phyloP scores from a whole-genome alignment of 1,284 basidiomycete genomes.

The Marasmius sp. region DNA sequence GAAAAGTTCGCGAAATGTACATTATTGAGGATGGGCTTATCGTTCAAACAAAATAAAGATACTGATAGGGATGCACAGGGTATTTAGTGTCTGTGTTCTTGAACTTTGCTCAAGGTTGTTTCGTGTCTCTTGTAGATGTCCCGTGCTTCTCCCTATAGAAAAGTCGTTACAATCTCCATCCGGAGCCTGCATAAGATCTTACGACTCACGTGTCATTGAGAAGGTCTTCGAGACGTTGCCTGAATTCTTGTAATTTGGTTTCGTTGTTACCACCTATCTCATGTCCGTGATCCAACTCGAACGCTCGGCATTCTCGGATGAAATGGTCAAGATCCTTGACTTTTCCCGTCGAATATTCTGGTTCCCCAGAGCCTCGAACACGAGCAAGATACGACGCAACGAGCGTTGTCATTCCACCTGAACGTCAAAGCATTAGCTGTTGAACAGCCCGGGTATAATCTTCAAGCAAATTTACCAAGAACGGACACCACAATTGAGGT shows the following conservation, averaged over 20 bases:
- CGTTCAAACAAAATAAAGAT: too few relatives aligned
- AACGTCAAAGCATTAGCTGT: slow-evolving; percentile 26
- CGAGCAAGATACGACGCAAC: slow-evolving; percentile 72
- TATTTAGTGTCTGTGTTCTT: too few relatives aligned
- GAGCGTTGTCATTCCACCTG: slow-evolving; percentile 61
- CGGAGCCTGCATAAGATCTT: too few relatives aligned
- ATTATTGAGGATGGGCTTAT: too few relatives aligned
- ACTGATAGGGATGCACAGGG: too few relatives aligned
- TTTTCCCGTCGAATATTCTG: slow-evolving; percentile 53
- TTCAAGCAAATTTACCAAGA: slow-evolving; percentile 29
- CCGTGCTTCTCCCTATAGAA: too few relatives aligned
- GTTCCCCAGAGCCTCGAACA: slow-evolving; percentile 64
- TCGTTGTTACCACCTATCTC: slow-evolving; percentile 23
- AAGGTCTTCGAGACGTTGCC: slow-evolving; percentile 34
- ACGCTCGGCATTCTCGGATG: slow-evolving; percentile 56
- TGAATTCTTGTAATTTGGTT: slow-evolving; percentile 21
- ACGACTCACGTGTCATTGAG: slow-evolving; percentile 27
- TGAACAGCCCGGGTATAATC: not conserved
- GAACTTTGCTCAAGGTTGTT: too few relatives aligned
- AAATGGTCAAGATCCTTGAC: slow-evolving; percentile 64
- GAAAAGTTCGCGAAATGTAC: too few relatives aligned
- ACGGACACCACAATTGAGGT: slow-evolving; percentile 36
- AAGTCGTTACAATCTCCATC: too few relatives aligned
- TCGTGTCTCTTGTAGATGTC: too few relatives aligned
- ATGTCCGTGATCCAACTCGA: slow-evolving; percentile 57